phyloP scores from a whole-genome alignment of 1,139 yeast species.

The Diutina sp. region DNA sequence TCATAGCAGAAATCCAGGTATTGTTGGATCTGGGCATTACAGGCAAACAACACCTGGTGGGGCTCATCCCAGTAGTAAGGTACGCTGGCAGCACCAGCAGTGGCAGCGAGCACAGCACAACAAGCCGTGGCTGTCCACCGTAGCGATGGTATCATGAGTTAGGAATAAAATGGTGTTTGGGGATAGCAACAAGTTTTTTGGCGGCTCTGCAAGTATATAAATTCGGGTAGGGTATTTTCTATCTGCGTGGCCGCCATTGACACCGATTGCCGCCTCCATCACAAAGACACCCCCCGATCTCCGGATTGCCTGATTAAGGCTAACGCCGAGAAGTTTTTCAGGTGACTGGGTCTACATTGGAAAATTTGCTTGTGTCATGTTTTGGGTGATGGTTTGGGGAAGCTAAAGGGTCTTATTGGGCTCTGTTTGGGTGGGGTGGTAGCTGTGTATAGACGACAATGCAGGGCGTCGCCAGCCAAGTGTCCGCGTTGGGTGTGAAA shows the following conservation, averaged over 20 bases:
- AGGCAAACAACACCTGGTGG: neutral
- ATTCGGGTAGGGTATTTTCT: neutral
- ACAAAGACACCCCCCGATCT: neutral
- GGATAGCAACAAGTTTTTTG: neutral
- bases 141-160: neutral
- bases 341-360: too few species aligned
- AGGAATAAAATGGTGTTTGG: neutral
- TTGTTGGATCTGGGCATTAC: neutral
- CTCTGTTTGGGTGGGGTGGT: too few species aligned
- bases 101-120: neutral
- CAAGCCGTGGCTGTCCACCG: neutral
- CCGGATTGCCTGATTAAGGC: too few species aligned
- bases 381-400: too few species aligned
- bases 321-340: too few species aligned
- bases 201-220: neutral
- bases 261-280: neutral
- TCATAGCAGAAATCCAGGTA: neutral
- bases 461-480: too few species aligned
- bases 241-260: neutral
- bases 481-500: too few species aligned
- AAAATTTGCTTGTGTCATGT: too few species aligned
- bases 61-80: conserved; percentile 1
- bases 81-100: neutral
- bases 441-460: too few species aligned
- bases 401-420: too few species aligned